Evolutionary conservation across 208 protist species (phyloP), one percentile per base, ranked within the genome.

Genomic region (Leishmania braziliensis): DNA sequence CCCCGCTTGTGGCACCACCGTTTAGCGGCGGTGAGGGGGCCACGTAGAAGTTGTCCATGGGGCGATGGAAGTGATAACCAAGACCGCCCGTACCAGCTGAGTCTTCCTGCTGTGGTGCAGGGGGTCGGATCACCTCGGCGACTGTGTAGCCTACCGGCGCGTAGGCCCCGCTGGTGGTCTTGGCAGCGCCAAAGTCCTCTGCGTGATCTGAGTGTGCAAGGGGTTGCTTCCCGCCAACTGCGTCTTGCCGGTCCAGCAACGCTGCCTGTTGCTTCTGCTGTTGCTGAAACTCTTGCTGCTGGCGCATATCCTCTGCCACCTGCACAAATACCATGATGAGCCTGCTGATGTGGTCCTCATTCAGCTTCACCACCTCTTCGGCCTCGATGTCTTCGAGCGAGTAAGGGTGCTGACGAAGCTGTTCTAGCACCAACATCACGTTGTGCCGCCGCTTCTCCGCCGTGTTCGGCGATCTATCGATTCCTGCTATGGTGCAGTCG

Each of bases 301-400:
- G 83, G 20, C 53, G 71, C 9, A 79, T 82, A 80, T 89, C 75
- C 39, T 92, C 75, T 8, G 88, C 92, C 58, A 97, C 92, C 69
- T 84, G 78, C 23, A 95, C 79, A 83, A 97, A 97, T 14, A 97
- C 79, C 82, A 88, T 84, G 48, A 97, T 90, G 14, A 97, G 90
- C 2, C 89, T 86, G 62, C 92, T 95, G 69, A 97, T 94, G 89
- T 97, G 92, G 51, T 91, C 86, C 84, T 95, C 92, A 77, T 97
- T 94, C 33, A 94, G 88, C 66, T 85, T 75, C 53, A 95, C 91
- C 74, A 96, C 91, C 83, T 95, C 82, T 68, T 95, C 94, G 5
- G 86, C 91, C 33, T 88, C 90, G 72, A 97, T 95, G 50, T 77
- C 84, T 18, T 70, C 65, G 23, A 96, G 80, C 66, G 88, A 66